Base-by-base conservation (phyloP, 129 eudicot genomes). In the Escallonia herrerae region DNA sequence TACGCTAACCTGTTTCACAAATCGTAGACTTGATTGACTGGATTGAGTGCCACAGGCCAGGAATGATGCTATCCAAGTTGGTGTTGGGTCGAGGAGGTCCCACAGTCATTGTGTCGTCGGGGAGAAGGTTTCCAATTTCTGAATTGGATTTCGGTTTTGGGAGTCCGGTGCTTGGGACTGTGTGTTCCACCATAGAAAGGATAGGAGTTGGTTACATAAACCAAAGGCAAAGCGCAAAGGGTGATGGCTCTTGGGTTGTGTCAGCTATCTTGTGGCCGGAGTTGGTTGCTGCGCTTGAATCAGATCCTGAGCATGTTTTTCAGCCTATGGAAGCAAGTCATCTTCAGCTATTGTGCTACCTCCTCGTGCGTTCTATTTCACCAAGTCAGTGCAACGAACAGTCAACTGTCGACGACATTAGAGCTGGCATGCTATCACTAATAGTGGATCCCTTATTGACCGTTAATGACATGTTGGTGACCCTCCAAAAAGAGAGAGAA, bases 201-300 rank as follows among this genome's bases (percentile, higher is more conserved):
- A 52, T 73, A 47, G 77, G 77, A 37, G 77, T 65, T 59, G 77
- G 77, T 2, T 73, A 73, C n/a, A 48, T 73, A 7, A 73, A 73
- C 66, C 72, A 73, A 43, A 65, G 77, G 62, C 41, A 56, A 44
- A 65, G 72, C 43, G 77, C 71, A 6, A 51, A 14, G 3, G 60
- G 55, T 5, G 72, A 73, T 37, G 77, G 72, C 7, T 65, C 77
- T 2, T 73, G 77, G 77, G 59, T 53, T 4, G 66, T 64, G 7
- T 73, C 77, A 33, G 77, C 77, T 6, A 73, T 73, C 10, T 45
- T 72, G 45, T 72, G 70, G 77, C 77, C 77, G 6, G 70, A 72
- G 49, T 40, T 72, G 56, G 70, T 64, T 4, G 69, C 40, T 51
- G 77, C 77, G 0, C 65, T 72, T 3, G 77, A 72, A 40, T 63